Percentiles rank a stretch among this genome's conserved stretches.
These are phyloP conservation scores for Lodderomyces metapsilosis DNA, from an alignment of 1,139 yeast genomes.

Conservation along the genomic window DNA sequence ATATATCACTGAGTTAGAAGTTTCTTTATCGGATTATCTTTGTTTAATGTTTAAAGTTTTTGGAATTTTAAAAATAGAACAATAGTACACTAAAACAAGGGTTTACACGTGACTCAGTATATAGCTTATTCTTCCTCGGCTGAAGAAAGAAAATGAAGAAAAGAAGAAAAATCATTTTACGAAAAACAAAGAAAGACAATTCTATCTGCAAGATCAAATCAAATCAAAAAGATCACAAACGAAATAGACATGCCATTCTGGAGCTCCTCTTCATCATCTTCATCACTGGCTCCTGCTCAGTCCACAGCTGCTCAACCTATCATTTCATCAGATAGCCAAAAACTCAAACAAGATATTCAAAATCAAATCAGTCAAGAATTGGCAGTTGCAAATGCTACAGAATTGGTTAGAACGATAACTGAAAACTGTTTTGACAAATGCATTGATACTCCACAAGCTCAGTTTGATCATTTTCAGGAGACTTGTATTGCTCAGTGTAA, in stretches of 20 bases:
- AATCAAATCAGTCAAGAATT: constrained; percentile 76
- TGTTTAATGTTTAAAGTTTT: too few relatives aligned
- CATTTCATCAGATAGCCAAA: constrained; percentile 21
- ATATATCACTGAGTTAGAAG: too few relatives aligned
- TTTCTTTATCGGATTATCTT: too few relatives aligned
- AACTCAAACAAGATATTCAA: constrained; percentile 59
- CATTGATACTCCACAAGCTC: constrained; percentile 45
- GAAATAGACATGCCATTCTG: constrained; percentile 16
- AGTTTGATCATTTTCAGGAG: constrained; percentile 30
- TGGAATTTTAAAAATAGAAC: too few relatives aligned
- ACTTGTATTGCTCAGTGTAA: constrained; percentile 73
- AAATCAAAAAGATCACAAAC: too few relatives aligned
- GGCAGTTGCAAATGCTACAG: constrained; percentile 87
- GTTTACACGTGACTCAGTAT: too few relatives aligned
- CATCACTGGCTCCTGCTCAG: constrained; percentile 15
- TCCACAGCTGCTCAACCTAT: constrained; percentile 22
- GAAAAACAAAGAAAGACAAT: too few relatives aligned
- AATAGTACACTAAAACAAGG: too few relatives aligned
- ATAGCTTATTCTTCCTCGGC: too few relatives aligned
- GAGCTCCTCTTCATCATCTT: constrained; percentile 9
- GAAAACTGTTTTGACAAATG: constrained; percentile 86
- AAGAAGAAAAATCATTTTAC: too few relatives aligned
- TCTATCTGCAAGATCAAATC: too few relatives aligned
- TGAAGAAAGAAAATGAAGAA: too few relatives aligned
- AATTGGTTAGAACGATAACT: constrained; percentile 81